Base-by-base conservation (phyloP, 768 basidiomycete species). In the Lyophyllum decastes region DNA sequence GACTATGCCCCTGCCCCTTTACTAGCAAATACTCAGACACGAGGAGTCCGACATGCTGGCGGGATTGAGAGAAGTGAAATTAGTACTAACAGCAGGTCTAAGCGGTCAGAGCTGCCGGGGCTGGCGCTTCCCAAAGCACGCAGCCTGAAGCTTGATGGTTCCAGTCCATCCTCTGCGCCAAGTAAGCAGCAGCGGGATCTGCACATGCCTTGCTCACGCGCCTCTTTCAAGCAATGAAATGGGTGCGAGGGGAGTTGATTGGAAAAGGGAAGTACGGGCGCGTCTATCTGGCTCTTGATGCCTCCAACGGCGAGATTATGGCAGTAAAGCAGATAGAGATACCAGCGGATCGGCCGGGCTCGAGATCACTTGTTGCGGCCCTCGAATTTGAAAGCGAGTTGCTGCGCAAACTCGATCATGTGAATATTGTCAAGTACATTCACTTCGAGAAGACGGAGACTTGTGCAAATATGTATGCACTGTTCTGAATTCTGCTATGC, bases 261-360 rank as follows among this genome's bases (percentile, higher is more conserved):
- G 96, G 96, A 26, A 94, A 91, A 66, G 97, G 96, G 21, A 94
- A 92, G 8, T 98, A 95, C 67, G 97, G 97, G 10, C 85, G 89
- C 44, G 96, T 99, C 33, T 99, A 97, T 68, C 83, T 98, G 54
- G 97, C 93, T 14, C 77, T 98, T 57, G 97, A 98, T 70, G 91
- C 92, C 34, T 93, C 90, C 2, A 94, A 94, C 0, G 93, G 94
- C 55, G 94, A 97, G 73, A 95, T 96, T 89, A 94, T 98, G 66
- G 95, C 96, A 19, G 95, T 98, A 61, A 99, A 99, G 73, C 97
- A 98, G 73, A 96, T 98, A 49, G 95, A 98, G 71, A 84, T 95
- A 53, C 95, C 96, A 1, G 44, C 19, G 84, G 86, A 52, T 94
- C 93, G 16, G 83, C 86, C 26, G 91, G 89, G 65, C 94, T 98